Conservation (phyloP, 257 asterid genomes). For the Marsdenia floribunda region DNA sequence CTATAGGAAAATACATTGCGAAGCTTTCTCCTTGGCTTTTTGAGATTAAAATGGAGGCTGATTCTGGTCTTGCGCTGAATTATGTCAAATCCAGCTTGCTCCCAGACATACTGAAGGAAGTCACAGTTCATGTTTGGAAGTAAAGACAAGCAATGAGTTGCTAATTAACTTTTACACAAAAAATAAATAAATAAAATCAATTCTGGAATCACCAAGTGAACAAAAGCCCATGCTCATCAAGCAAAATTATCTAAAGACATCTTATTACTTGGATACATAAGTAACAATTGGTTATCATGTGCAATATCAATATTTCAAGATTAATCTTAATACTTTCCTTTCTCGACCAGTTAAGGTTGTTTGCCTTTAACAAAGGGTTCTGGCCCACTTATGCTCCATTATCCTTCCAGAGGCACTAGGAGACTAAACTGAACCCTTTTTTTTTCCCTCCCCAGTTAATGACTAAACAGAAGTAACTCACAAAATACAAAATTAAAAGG, state of each 20-base stretch:
- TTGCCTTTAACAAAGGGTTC: background rate
- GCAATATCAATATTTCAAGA: background rate
- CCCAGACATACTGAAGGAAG: constrained; percentile 70
- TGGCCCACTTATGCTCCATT: background rate
- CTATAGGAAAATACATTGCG: constrained; percentile 94
- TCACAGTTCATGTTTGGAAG: background rate
- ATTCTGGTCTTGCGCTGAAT: constrained; percentile 89
- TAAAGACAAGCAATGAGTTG: background rate
- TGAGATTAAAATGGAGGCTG: constrained; percentile 91
- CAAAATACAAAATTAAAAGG: background rate
- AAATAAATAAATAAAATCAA: background rate
- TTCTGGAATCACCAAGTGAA: background rate
- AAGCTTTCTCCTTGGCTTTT: constrained; percentile 60
- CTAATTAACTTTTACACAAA: background rate
- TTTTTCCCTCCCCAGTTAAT: no score
- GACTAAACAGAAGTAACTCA: background rate
- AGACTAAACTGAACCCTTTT: background rate
- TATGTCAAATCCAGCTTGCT: constrained; percentile 90
- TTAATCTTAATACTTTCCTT: background rate
- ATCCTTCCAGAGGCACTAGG: background rate
- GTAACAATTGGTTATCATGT: background rate
- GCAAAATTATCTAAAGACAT: background rate
- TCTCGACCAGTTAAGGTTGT: background rate
- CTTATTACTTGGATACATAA: background rate
- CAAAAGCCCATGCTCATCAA: background rate